Base-by-base conservation (phyloP, 768 basidiomycete genomes). In the Russula abietina region DNA sequence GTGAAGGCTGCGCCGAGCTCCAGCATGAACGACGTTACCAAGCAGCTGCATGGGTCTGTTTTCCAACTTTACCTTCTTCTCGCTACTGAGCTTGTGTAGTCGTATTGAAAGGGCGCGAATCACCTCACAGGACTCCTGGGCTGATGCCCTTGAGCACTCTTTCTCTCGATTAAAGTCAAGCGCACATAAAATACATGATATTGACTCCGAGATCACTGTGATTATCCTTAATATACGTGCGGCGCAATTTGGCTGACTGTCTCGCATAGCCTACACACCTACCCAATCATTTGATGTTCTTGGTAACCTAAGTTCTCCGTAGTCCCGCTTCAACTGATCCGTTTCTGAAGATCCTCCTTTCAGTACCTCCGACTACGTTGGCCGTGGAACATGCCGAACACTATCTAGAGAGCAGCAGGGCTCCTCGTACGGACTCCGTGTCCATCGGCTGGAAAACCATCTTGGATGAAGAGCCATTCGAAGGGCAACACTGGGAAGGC, bases 401-500 rank as follows among this genome's bases (percentile, higher is more conserved):
- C 0, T 84, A 82, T 66, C 75, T 87, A 7, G 75, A 85, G 33
- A 70, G 67, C 1, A 71, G 80, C 16, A 73, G 70, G 28, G 78
- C 85, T 62, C 84, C 83, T 26, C 75, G 69, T 28, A 54, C 68
- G 50, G 60, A 66, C 8, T 76, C 70, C 8, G 71, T 76, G 3
- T 68, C 76, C 1, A 73, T 91, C 8, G 89, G 87, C 3, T 93
- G 91, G 91, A 77, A 79, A 62, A 80, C 84, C n/a, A 92, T 93
- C 55, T 79, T 93, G 17, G 81, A 81, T 1, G 90, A 91, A 68
- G 91, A 92, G 60, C 89, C 90, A 4, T 88, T 90, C 64, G 88
- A 92, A 72, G 91, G 88, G 17, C 84, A 92, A 64, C 91, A 92
- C 69, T 92, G 90, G 90, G 82, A 89, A 69, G 88, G 88, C 1